phyloP scores from a whole-genome alignment of 2,329 filamentous ascomycete genomes.

The Lecanosticta acicola region DNA sequence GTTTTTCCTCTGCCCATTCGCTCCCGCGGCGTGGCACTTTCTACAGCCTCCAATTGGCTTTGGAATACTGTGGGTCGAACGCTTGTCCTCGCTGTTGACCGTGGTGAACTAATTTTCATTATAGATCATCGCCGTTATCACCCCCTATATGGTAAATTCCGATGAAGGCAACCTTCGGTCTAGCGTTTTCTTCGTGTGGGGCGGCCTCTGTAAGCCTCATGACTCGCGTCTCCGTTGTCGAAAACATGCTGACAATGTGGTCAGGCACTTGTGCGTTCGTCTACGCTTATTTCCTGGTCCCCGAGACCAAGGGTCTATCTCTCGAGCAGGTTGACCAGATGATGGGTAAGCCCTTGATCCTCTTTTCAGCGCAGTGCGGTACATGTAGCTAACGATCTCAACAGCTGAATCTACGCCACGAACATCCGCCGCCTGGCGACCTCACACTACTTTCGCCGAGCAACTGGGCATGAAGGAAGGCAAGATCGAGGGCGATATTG shows the following conservation, averaged over 20 bases:
- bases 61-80: constrained; percentile 64
- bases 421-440: constrained; percentile 56
- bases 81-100: too few relatives aligned
- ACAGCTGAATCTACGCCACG: constrained; percentile 56
- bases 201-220: constrained; percentile 51
- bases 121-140: constrained; percentile 47
- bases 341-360: constrained; percentile 83
- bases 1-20: constrained; percentile 86
- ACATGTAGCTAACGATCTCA: too few relatives aligned
- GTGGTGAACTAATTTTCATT: background rate
- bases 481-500: constrained; percentile 27
- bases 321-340: constrained; percentile 84
- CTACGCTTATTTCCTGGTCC: constrained; percentile 49
- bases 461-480: constrained; percentile 31
- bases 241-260: too few relatives aligned
- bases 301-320: constrained; percentile 82
- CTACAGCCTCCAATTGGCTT: constrained; percentile 85
- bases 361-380: too few relatives aligned
- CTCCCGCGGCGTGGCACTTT: constrained; percentile 78
- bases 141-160: constrained; percentile 55
- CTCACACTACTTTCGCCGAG: constrained; percentile 32
- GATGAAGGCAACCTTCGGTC: constrained; percentile 49
- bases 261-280: constrained; percentile 47
- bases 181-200: constrained; percentile 43
- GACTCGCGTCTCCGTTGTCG: too few relatives aligned